A percentile compares a stretch with the other conserved stretches of the same genome.
Evolutionary conservation across 148 eudicot genomes (phyloP).

Genomic region (Chenopodium suecicum): DNA sequence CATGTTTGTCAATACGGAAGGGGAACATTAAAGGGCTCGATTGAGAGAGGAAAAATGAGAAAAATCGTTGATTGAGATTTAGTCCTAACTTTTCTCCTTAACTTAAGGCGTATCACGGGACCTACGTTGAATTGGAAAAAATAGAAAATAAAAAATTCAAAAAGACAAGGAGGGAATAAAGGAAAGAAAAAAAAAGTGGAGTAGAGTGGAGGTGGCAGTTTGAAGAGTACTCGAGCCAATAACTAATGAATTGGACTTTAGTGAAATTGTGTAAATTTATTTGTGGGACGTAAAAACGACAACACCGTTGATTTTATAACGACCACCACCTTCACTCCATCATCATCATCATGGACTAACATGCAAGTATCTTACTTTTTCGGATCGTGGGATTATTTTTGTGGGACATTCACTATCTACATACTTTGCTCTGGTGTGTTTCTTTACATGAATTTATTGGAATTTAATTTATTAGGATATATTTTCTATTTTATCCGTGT

Average conservation of each 20-base stretch:
- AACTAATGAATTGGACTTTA: conserved; percentile 9
- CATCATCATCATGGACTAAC: not conserved
- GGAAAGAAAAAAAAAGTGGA: not conserved
- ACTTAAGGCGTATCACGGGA: conserved; percentile 28
- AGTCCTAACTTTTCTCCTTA: conserved; percentile 31
- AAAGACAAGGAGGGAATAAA: conserved; percentile 12
- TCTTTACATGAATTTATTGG: too few species aligned
- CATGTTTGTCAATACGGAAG: too few species aligned
- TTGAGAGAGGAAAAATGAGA: conserved; percentile 22
- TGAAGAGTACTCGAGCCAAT: conserved; percentile 23
- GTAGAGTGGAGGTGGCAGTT: not conserved
- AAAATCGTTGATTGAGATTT: conserved; percentile 32
- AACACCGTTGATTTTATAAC: not conserved
- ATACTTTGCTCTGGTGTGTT: too few species aligned
- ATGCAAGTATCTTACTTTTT: not conserved
- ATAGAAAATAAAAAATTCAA: not conserved
- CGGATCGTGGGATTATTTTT: not conserved
- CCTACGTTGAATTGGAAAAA: conserved; percentile 19
- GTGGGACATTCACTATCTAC: too few species aligned
- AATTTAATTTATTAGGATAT: too few species aligned
- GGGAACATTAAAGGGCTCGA: not conserved
- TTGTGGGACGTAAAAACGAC: not conserved
- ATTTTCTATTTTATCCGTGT: too few species aligned
- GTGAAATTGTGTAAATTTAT: not conserved
- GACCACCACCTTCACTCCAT: not conserved